Evolutionary conservation across 331 rosid species (phyloP).

Genomic region (Arachis monticola): DNA sequence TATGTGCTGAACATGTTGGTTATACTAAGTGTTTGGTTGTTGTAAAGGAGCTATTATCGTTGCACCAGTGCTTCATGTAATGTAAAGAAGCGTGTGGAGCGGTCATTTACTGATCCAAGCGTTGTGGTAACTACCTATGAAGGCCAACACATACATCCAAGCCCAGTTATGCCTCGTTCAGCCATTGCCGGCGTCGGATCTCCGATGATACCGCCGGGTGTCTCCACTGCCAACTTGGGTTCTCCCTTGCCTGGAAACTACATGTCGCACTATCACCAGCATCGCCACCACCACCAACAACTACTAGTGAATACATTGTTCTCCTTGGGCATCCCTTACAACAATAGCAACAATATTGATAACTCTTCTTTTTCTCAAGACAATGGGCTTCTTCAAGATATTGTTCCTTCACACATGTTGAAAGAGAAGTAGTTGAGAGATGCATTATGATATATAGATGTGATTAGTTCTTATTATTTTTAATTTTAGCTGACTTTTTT

Average conservation of each 20-base stretch:
- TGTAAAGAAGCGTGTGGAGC: conserved; percentile 95
- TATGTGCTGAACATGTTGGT: background rate
- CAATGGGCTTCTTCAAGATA: conserved; percentile 96
- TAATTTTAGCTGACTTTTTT: conserved; percentile 43
- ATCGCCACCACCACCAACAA: conserved; percentile 30
- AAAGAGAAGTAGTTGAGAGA: conserved; percentile 57
- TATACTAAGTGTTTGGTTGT: background rate
- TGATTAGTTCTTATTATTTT: too few relatives aligned
- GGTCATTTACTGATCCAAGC: conserved; percentile 78
- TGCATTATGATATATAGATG: background rate
- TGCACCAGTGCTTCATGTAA: conserved; percentile 91
- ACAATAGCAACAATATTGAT: conserved; percentile 14
- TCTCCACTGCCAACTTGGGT: conserved; percentile 35
- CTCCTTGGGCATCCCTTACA: conserved; percentile 40
- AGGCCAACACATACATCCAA: conserved; percentile 91
- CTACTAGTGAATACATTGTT: conserved; percentile 43
- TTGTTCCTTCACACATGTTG: conserved; percentile 82
- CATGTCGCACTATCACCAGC: conserved; percentile 38
- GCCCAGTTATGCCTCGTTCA: conserved; percentile 71
- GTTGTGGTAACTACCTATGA: conserved; percentile 94
- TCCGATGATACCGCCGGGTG: conserved; percentile 25
- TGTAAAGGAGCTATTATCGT: conserved; percentile 89
- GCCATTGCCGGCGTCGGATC: conserved; percentile 34
- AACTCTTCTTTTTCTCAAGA: conserved; percentile 46
- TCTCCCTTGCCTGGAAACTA: conserved; percentile 47